Evolutionary conservation across 306 rosid species (phyloP), one percentile per base, ranked within the genome.

Genomic region (Dalbergia oliveri): DNA sequence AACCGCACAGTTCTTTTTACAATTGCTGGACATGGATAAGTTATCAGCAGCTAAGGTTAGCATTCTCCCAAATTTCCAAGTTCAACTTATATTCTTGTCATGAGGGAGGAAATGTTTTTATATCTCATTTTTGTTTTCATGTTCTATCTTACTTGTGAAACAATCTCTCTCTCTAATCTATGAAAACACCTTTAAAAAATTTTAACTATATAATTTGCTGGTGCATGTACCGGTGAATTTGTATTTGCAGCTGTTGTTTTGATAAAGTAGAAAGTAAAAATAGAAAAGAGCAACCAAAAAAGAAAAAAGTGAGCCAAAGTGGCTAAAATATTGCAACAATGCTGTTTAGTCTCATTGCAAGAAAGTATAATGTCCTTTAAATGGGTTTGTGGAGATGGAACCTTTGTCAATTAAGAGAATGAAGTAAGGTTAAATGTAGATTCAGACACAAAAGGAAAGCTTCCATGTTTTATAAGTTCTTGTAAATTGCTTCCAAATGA

Each of bases 21-120:
- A 61, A 65, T 87, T 89, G 82, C 87, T 94, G 18, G 76, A 59
- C 49, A 73, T 94, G 97, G 91, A 88, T 72, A 90, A 84, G 79
- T 79, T 94, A 84, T 87, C 97, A 26, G 78, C 89, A 70, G 91
- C 94, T 65, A 94, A 92, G 98, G 98, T 94, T 43, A 82, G 91
- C 69, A 63, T 82, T 67, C 14, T 45, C 76, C 63, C 9, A 6
- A 79, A 43, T 58, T 66, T 79, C 69, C 62, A 26, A 23, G 47
- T 69, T 41, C 26, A 26, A 56, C 39, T 58, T 60, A 31, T 57
- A 19, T 61, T 63, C 23, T 60, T 37, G 34, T 69, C 21, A 43
- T 47, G 33, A 50, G 41, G 62, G 70, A 77, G 43, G 70, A 72
- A 77, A 60, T 41, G 13, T 23, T 74, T 69, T 73, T 47, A 72